Base-by-base conservation (phyloP, 495 filamentous ascomycete genomes). In the Trichoderma virens region DNA sequence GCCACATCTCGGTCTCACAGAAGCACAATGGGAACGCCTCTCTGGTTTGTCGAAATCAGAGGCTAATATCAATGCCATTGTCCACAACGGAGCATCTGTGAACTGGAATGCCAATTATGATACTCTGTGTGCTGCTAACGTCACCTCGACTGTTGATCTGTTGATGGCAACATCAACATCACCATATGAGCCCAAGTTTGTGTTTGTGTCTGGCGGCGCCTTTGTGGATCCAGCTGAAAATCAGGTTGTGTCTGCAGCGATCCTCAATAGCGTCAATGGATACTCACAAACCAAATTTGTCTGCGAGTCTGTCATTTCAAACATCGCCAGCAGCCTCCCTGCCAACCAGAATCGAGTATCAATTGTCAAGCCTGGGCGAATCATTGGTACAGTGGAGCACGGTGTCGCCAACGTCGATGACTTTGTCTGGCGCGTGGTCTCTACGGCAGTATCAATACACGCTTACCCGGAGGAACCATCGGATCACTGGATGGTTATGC, bases 51-150 rank as follows among this genome's bases (percentile, higher is more conserved):
- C 60, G 4, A 11, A 30, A 9, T 35, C 32, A 23, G 30, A 61
- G 11, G 14, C 16, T 13, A 23, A 35, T 6, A 30, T 61, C 28
- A 11, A 61, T 30, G 60, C 60, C 35, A 61, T 61, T 27, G 8
- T 61, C 4, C 60, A 61, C 60, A 61, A 61, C 60, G 60, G 60
- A 11, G 60, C 60, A 11, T 25, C 28, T 35, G 60, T 61, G 30
- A 61, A 61, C 20, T 61, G 60, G 60, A 34, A 61, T 27, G 32
- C 35, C 60, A 23, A n/a, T 11, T 61, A 61, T 25, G 31, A 61
- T 25, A 35, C n/a, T 6, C 60, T 61, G 9, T 23, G 35, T 11
- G 30, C 11, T 18, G 11, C 60, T 8, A 61, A 61, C 23, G 60
- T 61, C 32, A 30, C 35, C 35, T 61, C 60, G n/a, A 38, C 60